phyloP scores from a whole-genome alignment of 108 stramenopile species.

The Cyclotella cryptica region DNA sequence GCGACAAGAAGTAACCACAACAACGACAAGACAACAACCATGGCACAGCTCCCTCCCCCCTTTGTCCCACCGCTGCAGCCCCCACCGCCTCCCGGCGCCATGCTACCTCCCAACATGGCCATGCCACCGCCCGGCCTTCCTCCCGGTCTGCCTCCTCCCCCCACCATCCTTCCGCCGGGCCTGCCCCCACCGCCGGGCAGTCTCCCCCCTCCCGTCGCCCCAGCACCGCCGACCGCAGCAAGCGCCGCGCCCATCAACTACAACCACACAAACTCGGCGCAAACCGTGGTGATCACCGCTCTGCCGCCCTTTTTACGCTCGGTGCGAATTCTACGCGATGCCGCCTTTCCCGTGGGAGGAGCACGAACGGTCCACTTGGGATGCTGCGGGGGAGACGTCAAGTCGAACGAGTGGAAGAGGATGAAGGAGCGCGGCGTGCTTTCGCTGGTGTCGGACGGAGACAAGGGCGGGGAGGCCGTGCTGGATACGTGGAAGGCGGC shows the following conservation, averaged over 20 bases:
- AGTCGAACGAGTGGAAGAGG: conserved; percentile 18
- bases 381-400: conserved; percentile 17
- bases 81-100: not conserved
- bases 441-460: not conserved
- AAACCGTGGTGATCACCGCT: conserved; percentile 35
- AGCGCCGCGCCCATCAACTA: conserved; percentile 6
- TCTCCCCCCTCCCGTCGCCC: not conserved
- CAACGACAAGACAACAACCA: no score
- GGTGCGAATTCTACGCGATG: conserved; percentile 46
- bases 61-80: not conserved
- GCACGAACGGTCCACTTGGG: conserved; percentile 51
- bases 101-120: not conserved
- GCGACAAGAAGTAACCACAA: no score
- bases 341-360: conserved; percentile 36
- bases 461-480: not conserved
- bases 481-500: conserved; percentile 34
- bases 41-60: not conserved
- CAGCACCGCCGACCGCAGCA: conserved; percentile 14
- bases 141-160: no score
- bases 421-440: conserved; percentile 41
- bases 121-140: not conserved
- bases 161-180: conserved; percentile 25
- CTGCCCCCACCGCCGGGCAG: conserved; percentile 14
- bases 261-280: conserved; percentile 40
- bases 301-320: conserved; percentile 41